A percentile compares a stretch with the other conserved stretches of the same genome.
These are phyloP conservation scores for Aspergillus cristatus DNA, from an alignment of 495 filamentous ascomycete species.

Conservation along the genomic window DNA sequence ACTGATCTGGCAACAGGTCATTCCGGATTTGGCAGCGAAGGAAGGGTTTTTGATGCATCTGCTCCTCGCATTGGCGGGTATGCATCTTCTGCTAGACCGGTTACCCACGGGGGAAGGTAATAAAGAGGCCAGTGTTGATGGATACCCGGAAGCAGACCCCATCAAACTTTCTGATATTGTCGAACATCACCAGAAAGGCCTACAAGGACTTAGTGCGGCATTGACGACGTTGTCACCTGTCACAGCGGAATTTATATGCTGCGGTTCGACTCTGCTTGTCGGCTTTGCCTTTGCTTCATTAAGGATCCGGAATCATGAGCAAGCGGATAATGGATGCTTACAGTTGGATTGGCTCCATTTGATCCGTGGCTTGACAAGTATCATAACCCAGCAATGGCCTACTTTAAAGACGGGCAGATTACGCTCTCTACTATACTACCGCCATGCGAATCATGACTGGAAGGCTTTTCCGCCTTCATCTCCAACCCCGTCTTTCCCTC, in stretches of 20 bases:
- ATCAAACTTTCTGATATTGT: conserved; percentile 7
- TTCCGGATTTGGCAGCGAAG: conserved; percentile 7
- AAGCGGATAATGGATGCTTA: not conserved
- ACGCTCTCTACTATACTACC: conserved; percentile 9
- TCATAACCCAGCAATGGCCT: conserved; percentile 14
- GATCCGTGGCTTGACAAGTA: conserved; percentile 9
- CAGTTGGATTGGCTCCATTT: conserved; percentile 20
- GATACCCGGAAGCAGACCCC: not conserved
- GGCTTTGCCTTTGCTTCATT: conserved; percentile 19
- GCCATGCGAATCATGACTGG: conserved; percentile 17
- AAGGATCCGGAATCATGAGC: conserved; percentile 1
- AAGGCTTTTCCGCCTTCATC: conserved; percentile 4
- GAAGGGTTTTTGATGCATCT: conserved; percentile 9
- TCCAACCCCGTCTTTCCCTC: not conserved
- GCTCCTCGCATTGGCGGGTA: conserved; percentile 16
- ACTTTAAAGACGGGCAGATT: conserved; percentile 10
- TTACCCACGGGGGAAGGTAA: too few relatives aligned
- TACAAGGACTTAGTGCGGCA: conserved; percentile 13
- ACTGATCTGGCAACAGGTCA: conserved; percentile 13
- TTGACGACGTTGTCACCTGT: conserved; percentile 2
- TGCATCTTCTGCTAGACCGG: conserved; percentile 7
- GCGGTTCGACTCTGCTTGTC: conserved; percentile 14
- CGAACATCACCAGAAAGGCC: conserved; percentile 18
- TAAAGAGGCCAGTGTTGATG: too few relatives aligned
- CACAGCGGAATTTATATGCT: conserved; percentile 9